phyloP scores from a whole-genome alignment of 345 rosid species.

The Syzygium aromaticum region DNA sequence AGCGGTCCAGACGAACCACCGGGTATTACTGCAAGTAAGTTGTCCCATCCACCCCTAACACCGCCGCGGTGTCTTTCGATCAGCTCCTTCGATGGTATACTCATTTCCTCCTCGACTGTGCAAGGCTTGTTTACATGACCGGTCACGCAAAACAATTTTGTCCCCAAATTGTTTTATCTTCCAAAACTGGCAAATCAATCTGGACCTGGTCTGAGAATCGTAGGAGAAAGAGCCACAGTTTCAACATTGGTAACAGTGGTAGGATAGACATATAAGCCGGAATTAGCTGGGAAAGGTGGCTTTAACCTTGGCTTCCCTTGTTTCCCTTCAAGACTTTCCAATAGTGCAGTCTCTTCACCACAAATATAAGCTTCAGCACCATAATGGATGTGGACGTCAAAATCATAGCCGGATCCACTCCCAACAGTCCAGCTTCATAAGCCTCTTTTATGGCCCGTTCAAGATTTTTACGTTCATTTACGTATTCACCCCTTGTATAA shows the following conservation, averaged over 20 bases:
- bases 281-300: slow-evolving; percentile 99
- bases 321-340: slow-evolving; percentile 96
- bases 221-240: slow-evolving; percentile 95
- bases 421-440: slow-evolving; percentile 82
- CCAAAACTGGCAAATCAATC: slow-evolving; percentile 99
- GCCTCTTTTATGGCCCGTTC: slow-evolving; percentile 90
- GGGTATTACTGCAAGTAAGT: slow-evolving; percentile 86
- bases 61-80: slow-evolving; percentile 96
- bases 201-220: slow-evolving; percentile 90
- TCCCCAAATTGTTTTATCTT: slow-evolving; percentile 85
- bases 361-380: slow-evolving; percentile 99
- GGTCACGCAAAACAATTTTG: slow-evolving; percentile 73
- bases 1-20: slow-evolving; percentile 96
- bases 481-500: slow-evolving; percentile 95
- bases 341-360: slow-evolving; percentile 96
- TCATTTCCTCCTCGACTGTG: slow-evolving; percentile 97
- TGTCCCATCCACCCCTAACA: slow-evolving; percentile 96
- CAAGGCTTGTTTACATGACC: slow-evolving; percentile 96
- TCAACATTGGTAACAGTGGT: slow-evolving; percentile 96
- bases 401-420: slow-evolving; percentile 97
- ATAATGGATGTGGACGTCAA: slow-evolving; percentile 89
- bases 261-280: slow-evolving; percentile 94
- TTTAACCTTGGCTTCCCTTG: slow-evolving; percentile 98
- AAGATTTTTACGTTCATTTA: slow-evolving; percentile 72
- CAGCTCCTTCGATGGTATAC: slow-evolving; percentile 84